Conservation (phyloP, 495 filamentous ascomycete species). For the Filosporella fistucella region DNA sequence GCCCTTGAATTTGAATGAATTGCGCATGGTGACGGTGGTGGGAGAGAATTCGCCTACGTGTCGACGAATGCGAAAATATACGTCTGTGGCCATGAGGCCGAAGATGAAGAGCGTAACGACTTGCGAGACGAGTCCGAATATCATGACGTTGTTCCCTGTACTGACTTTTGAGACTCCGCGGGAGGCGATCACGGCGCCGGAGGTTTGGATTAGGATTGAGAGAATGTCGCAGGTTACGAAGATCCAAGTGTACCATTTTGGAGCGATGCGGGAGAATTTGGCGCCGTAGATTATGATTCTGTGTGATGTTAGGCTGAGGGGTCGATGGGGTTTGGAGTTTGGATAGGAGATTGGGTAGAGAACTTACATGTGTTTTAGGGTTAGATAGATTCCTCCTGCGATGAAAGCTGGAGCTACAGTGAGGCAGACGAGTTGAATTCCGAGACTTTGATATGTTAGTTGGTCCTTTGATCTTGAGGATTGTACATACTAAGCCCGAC, state of each 20-base stretch:
- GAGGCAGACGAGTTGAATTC: conserved; percentile 52
- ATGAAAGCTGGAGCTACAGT: conserved; percentile 61
- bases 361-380: conserved; percentile 47
- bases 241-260: conserved; percentile 44
- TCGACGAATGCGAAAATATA: conserved; percentile 38
- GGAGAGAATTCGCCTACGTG: conserved; percentile 23
- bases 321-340: not conserved
- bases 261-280: conserved; percentile 52
- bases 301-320: conserved; percentile 36
- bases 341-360: not conserved
- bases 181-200: too few species aligned
- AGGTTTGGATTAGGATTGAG: too few species aligned
- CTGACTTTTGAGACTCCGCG: too few species aligned
- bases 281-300: conserved; percentile 43
- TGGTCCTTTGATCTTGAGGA: conserved; percentile 18
- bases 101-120: conserved; percentile 46
- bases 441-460: conserved; percentile 23
- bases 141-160: too few species aligned
- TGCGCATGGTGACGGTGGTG: too few species aligned
- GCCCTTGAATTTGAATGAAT: conserved; percentile 40
- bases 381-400: conserved; percentile 47
- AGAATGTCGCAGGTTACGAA: too few species aligned
- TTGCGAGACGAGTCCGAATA: conserved; percentile 57
- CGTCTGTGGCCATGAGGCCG: conserved; percentile 43
- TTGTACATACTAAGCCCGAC: conserved; percentile 15